Evolutionary conservation across 2,329 filamentous ascomycete genomes (phyloP).

Genomic region (Scedosporium aurantiacum): DNA sequence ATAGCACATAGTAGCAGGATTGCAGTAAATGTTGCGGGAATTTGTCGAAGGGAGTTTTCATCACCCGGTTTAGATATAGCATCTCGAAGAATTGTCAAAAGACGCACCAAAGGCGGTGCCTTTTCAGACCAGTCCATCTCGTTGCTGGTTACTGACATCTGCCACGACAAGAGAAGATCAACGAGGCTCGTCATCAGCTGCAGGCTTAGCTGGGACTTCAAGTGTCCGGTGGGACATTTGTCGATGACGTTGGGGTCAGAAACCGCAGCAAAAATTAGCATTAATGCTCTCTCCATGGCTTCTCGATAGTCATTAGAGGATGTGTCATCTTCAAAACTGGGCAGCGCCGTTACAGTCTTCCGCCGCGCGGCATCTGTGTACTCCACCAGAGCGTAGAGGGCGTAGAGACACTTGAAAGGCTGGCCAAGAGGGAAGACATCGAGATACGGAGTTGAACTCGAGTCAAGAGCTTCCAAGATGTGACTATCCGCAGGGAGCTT

Average conservation of each 20-base stretch:
- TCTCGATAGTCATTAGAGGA: slow-evolving; percentile 19
- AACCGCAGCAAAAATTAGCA: slow-evolving; percentile 48
- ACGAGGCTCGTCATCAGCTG: slow-evolving; percentile 7
- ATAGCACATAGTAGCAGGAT: slow-evolving; percentile 28
- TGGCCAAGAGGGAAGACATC: slow-evolving; percentile 58
- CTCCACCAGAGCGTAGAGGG: slow-evolving; percentile 53
- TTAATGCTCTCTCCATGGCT: slow-evolving; percentile 33
- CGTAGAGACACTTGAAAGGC: slow-evolving; percentile 65
- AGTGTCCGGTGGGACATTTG: slow-evolving; percentile 9
- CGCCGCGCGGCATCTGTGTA: slow-evolving; percentile 38
- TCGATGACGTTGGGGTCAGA: slow-evolving; percentile 43
- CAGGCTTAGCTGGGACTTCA: slow-evolving; percentile 1
- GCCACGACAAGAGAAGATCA: not conserved
- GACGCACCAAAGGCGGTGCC: slow-evolving; percentile 16
- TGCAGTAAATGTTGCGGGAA: slow-evolving; percentile 24
- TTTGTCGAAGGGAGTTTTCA: slow-evolving; percentile 10
- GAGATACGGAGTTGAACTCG: slow-evolving; percentile 36
- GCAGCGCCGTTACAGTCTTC: slow-evolving; percentile 14
- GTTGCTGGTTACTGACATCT: not conserved
- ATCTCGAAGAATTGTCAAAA: slow-evolving; percentile 19
- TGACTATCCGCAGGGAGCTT: slow-evolving; percentile 58
- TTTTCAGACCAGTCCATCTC: not conserved
- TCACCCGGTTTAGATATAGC: slow-evolving; percentile 8
- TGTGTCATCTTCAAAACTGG: slow-evolving; percentile 9
- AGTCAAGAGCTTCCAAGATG: slow-evolving; percentile 48